Conservation (phyloP, 345 rosid species). For the Kernera saxatilis region DNA sequence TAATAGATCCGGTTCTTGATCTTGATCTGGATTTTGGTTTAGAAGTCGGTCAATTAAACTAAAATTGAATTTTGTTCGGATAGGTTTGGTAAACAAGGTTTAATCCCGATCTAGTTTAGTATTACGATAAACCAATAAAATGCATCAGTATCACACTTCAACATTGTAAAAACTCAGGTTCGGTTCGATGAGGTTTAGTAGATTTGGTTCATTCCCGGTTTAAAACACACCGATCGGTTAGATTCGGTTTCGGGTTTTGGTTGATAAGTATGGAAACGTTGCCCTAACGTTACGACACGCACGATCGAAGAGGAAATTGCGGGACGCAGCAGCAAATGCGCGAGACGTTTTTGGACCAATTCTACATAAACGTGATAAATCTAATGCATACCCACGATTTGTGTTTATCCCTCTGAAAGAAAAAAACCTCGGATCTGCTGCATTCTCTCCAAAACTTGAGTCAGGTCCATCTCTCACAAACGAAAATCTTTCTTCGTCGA, state of each 20-base stretch:
- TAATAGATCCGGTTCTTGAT: background rate
- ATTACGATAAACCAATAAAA: background rate
- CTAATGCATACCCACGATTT: background rate
- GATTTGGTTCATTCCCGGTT: background rate
- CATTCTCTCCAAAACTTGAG: slow-evolving; percentile 15
- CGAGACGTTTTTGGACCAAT: slow-evolving; percentile 31
- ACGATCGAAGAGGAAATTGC: slow-evolving; percentile 27
- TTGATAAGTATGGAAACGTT: background rate
- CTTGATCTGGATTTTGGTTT: background rate
- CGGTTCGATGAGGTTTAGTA: background rate
- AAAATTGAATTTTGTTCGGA: background rate
- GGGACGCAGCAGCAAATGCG: slow-evolving; percentile 35
- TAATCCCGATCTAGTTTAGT: background rate
- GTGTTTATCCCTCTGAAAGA: slow-evolving; percentile 11
- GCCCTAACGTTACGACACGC: background rate
- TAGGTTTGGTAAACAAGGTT: background rate
- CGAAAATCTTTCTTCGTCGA: background rate
- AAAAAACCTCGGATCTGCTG: slow-evolving; percentile 16
- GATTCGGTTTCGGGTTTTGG: background rate
- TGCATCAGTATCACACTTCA: background rate
- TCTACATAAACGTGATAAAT: slow-evolving; percentile 22
- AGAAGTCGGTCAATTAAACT: background rate
- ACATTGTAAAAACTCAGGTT: background rate
- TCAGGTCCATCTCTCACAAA: slow-evolving; percentile 24
- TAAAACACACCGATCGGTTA: background rate